phyloP scores from a whole-genome alignment of 441 rosid genomes.

The Corymbia calophylla region DNA sequence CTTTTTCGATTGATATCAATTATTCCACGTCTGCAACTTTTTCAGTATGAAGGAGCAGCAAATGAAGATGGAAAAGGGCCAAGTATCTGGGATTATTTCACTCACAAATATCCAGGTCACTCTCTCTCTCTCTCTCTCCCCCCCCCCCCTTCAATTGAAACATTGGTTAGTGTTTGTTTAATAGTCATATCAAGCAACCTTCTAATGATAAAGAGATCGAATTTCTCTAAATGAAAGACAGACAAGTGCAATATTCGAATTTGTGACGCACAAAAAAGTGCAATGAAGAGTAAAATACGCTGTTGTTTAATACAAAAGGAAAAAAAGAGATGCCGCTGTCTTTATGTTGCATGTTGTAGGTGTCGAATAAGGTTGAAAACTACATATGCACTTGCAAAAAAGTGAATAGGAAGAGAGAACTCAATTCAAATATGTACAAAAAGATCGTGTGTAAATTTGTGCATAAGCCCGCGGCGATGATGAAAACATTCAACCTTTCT shows the following conservation, averaged over 20 bases:
- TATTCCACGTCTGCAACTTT: not conserved
- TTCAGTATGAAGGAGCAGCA: slow-evolving; percentile 8
- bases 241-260: not conserved
- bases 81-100: no score
- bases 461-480: not conserved
- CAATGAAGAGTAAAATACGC: not conserved
- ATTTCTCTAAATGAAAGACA: not conserved
- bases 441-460: no score
- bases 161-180: no score
- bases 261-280: no score
- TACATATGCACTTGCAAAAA: no score
- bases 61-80: slow-evolving; percentile 8
- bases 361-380: no score
- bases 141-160: no score
- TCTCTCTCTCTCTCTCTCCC: not conserved
- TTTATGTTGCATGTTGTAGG: no score
- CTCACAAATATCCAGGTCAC: not conserved
- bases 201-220: not conserved
- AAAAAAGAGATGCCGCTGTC: not conserved
- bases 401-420: no score
- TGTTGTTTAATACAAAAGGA: not conserved
- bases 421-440: no score
- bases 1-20: not conserved
- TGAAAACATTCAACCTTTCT: not conserved
- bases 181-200: not conserved